Conservation (phyloP, 1,139 yeast species). For the Candida smagusa region DNA sequence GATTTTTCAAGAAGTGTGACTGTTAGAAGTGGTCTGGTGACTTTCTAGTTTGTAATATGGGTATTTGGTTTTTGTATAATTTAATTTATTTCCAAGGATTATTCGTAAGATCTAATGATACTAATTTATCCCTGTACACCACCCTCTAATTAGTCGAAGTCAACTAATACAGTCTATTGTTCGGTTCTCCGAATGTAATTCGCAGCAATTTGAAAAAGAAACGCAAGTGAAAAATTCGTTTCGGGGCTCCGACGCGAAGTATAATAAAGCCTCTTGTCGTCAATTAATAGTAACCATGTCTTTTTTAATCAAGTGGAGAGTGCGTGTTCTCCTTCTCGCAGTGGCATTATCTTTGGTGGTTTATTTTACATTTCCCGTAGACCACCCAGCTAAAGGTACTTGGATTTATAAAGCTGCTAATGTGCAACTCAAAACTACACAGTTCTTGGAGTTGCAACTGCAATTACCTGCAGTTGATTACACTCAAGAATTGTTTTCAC, state of each 20-base stretch:
- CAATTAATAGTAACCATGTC: background rate
- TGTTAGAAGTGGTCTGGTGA: constrained; percentile 1
- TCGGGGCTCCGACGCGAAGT: background rate
- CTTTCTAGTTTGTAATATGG: no score
- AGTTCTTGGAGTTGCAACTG: constrained; percentile 2
- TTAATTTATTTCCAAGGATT: no score
- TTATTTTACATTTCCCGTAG: background rate
- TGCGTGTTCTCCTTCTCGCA: background rate
- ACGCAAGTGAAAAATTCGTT: background rate
- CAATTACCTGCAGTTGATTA: constrained; percentile 1
- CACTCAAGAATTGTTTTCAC: constrained; percentile 1
- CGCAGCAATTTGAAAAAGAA: constrained; percentile 1
- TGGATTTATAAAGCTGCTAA: background rate
- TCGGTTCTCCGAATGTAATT: constrained; percentile 1
- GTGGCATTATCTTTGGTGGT: background rate
- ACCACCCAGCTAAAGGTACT: background rate
- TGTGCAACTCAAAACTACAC: background rate
- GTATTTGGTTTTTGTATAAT: no score
- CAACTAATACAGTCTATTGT: background rate
- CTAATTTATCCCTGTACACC: no score
- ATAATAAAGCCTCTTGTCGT: background rate
- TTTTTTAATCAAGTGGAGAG: background rate
- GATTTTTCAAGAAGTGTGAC: background rate
- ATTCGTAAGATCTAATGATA: no score
- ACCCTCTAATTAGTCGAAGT: background rate